These are phyloP conservation scores for Spinacia oleracea DNA, from an alignment of 179 eudicot genomes.

Conservation along the genomic window DNA sequence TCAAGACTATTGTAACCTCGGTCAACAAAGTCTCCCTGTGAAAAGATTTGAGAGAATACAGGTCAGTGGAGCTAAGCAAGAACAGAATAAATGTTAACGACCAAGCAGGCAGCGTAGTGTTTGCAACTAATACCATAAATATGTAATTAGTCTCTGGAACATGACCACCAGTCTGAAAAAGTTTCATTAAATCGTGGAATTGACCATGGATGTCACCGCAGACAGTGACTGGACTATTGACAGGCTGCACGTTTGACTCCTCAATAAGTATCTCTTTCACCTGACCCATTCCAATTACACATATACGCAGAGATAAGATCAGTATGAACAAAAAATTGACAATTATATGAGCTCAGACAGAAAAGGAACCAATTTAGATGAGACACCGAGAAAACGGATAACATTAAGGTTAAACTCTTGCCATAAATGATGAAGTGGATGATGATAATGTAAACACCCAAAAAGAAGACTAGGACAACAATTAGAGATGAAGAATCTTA, in stretches of 20 bases:
- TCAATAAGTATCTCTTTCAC: slow-evolving; percentile 85
- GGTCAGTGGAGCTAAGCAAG: slow-evolving; percentile 12
- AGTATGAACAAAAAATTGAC: not conserved
- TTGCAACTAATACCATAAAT: slow-evolving; percentile 64
- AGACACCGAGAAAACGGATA: not conserved
- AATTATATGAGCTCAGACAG: not conserved
- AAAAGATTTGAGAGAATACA: slow-evolving; percentile 13
- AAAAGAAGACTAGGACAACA: not conserved
- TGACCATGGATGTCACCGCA: slow-evolving; percentile 94
- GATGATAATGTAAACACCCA: not conserved
- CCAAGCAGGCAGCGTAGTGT: not conserved
- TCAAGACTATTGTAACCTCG: slow-evolving; percentile 99
- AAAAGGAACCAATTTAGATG: not conserved
- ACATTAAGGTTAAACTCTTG: not conserved
- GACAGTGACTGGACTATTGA: slow-evolving; percentile 91
- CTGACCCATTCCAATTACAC: slow-evolving; percentile 32
- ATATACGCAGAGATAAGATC: not conserved
- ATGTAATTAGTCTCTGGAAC: slow-evolving; percentile 93
- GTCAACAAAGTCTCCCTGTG: slow-evolving; percentile 98
- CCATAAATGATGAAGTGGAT: not conserved
- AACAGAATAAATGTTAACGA: not conserved
- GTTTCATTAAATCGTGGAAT: slow-evolving; percentile 87
- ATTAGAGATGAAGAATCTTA: not conserved
- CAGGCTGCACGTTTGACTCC: slow-evolving; percentile 91
- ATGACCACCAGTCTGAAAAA: slow-evolving; percentile 87